Percentiles rank a stretch among this genome's conserved stretches.
These are phyloP conservation scores for Phaeosphaeria sp. DNA, from an alignment of 2,329 filamentous ascomycete genomes.

Conservation along the genomic window DNA sequence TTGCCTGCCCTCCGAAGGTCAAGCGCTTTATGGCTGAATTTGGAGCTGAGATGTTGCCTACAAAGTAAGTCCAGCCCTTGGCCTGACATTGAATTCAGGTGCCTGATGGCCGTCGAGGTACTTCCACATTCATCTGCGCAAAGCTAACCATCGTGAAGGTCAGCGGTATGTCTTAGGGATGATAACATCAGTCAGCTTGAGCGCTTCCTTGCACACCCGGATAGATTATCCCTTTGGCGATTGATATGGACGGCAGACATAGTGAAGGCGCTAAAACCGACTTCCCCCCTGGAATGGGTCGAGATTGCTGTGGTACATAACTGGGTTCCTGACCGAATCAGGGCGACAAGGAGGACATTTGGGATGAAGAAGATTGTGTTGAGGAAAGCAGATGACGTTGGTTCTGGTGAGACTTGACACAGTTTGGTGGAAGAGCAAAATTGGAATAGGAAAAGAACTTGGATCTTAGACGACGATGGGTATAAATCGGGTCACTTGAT, in stretches of 20 bases:
- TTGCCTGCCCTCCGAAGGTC: constrained; percentile 2
- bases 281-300: not conserved
- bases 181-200: constrained; percentile 1
- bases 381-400: too few relatives aligned
- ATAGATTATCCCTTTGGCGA: constrained; percentile 2
- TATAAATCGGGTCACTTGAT: too few relatives aligned
- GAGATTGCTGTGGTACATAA: too few relatives aligned
- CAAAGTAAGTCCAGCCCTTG: not conserved
- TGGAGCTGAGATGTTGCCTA: not conserved
- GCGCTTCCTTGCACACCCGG: not conserved
- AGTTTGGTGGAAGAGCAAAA: too few relatives aligned
- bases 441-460: too few relatives aligned
- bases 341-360: too few relatives aligned
- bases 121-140: not conserved
- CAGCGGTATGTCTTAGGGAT: not conserved
- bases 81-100: too few relatives aligned
- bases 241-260: constrained; percentile 8
- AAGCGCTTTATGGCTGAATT: constrained; percentile 2
- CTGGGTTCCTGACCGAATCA: too few relatives aligned
- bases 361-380: not conserved
- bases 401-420: too few relatives aligned
- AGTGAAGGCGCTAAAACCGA: not conserved
- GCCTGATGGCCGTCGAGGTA: not conserved
- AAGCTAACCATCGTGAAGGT: not conserved
- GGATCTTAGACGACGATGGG: too few relatives aligned